Evolutionary conservation across 306 rosid genomes (phyloP).

Genomic region (Glycine latifolia): DNA sequence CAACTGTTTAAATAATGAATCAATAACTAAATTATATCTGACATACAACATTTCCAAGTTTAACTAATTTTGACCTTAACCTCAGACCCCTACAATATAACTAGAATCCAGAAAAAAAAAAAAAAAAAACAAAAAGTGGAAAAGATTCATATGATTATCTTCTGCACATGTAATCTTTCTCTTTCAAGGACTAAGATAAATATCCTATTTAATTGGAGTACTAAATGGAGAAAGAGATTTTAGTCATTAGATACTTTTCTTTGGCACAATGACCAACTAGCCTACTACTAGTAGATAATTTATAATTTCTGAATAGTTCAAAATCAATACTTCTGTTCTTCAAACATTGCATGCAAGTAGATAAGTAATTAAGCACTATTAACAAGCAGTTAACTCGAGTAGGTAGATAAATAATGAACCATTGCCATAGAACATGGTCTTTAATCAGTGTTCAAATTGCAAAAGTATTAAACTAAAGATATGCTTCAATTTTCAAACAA

Average conservation of each 20-base stretch:
- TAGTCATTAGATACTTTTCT: background rate
- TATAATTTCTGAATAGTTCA: background rate
- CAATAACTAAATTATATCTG: constrained; percentile 25
- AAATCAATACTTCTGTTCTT: constrained; percentile 15
- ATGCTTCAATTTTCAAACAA: background rate
- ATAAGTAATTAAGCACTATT: constrained; percentile 14
- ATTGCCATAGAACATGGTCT: background rate
- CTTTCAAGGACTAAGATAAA: background rate
- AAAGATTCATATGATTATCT: constrained; percentile 8
- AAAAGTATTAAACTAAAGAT: constrained; percentile 12
- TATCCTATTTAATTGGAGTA: constrained; percentile 18
- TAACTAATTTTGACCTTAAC: constrained; percentile 21
- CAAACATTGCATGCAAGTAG: constrained; percentile 1
- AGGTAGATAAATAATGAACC: constrained; percentile 17
- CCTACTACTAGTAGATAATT: constrained; percentile 11
- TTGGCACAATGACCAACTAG: background rate
- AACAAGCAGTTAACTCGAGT: constrained; percentile 25
- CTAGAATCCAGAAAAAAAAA: background rate
- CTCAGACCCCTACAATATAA: constrained; percentile 2
- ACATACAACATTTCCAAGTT: constrained; percentile 24
- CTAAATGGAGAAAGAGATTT: constrained; percentile 16
- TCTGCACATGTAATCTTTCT: constrained; percentile 4
- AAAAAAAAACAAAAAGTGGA: background rate
- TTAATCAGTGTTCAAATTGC: constrained; percentile 23
- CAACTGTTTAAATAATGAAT: constrained; percentile 18